phyloP scores from a whole-genome alignment of 805 yeast genomes.

The Naumovozyma baii region DNA sequence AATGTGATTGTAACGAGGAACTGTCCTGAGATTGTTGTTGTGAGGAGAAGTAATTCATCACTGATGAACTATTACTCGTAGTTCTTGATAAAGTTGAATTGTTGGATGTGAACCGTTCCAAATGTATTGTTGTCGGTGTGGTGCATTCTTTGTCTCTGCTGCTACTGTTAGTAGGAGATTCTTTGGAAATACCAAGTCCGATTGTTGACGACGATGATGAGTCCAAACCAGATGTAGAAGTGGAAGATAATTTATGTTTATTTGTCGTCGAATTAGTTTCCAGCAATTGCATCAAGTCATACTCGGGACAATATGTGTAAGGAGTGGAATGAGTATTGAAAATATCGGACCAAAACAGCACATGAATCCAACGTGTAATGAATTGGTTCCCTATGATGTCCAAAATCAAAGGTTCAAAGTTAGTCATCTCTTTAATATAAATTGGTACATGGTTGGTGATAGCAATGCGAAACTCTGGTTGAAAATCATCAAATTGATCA shows the following conservation, averaged over 20 bases:
- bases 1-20: not conserved
- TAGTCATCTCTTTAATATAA: conserved; percentile 5
- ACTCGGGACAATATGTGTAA: conserved; percentile 1
- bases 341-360: conserved; percentile 23
- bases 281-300: not conserved
- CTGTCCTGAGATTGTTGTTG: not conserved
- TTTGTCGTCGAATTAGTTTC: not conserved
- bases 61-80: conserved; percentile 21
- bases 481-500: conserved; percentile 12
- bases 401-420: conserved; percentile 7
- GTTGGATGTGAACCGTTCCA: conserved; percentile 26
- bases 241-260: not conserved
- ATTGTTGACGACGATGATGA: not conserved
- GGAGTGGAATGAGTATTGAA: conserved; percentile 20
- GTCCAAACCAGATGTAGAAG: not conserved
- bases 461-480: conserved; percentile 8
- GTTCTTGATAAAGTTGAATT: conserved; percentile 22
- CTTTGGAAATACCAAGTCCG: not conserved
- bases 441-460: conserved; percentile 9
- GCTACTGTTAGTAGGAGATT: no score
- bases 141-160: not conserved
- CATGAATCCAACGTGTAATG: conserved; percentile 18
- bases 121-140: conserved; percentile 3
- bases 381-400: conserved; percentile 1
- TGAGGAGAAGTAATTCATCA: conserved; percentile 11